Evolutionary conservation across 116 monocot genomes (phyloP).

Genomic region (Papilionanthe hybrid): DNA sequence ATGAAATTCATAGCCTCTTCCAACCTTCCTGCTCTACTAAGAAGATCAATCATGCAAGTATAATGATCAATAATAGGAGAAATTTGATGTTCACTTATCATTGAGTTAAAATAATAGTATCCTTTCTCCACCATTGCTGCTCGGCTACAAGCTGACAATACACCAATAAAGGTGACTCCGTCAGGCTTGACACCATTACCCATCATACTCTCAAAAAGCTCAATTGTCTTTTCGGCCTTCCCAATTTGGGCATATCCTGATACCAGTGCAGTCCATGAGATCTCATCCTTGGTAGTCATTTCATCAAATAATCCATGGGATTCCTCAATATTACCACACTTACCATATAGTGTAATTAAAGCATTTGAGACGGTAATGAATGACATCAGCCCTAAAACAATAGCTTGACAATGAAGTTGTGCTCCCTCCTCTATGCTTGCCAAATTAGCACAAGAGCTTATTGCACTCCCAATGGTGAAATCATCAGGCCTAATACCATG

Average conservation of each 20-base stretch:
- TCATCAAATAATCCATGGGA: slow-evolving; percentile 46
- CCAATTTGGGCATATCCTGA: slow-evolving; percentile 70
- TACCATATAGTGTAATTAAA: slow-evolving; percentile 62
- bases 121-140: slow-evolving; percentile 68
- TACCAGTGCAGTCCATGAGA: slow-evolving; percentile 72
- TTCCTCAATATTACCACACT: slow-evolving; percentile 67
- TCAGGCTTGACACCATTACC: slow-evolving; percentile 50
- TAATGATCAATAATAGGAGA: slow-evolving; percentile 54
- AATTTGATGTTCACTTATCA: slow-evolving; percentile 41
- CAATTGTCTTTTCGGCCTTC: slow-evolving; percentile 55
- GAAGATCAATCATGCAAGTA: slow-evolving; percentile 81
- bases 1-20: slow-evolving; percentile 62
- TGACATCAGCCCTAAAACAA: slow-evolving; percentile 44
- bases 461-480: slow-evolving; percentile 66
- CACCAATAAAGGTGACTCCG: slow-evolving; percentile 60
- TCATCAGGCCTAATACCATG: slow-evolving; percentile 57
- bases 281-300: slow-evolving; percentile 48
- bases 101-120: slow-evolving; percentile 42
- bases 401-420: slow-evolving; percentile 55
- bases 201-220: slow-evolving; percentile 58
- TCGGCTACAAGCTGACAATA: slow-evolving; percentile 75
- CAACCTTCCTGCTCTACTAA: slow-evolving; percentile 56
- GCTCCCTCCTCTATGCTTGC: slow-evolving; percentile 70
- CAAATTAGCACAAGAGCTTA: slow-evolving; percentile 69
- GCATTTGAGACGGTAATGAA: slow-evolving; percentile 68